Evolutionary conservation across 1,139 yeast species (phyloP).

Genomic region (Arxiozyma telluris): DNA sequence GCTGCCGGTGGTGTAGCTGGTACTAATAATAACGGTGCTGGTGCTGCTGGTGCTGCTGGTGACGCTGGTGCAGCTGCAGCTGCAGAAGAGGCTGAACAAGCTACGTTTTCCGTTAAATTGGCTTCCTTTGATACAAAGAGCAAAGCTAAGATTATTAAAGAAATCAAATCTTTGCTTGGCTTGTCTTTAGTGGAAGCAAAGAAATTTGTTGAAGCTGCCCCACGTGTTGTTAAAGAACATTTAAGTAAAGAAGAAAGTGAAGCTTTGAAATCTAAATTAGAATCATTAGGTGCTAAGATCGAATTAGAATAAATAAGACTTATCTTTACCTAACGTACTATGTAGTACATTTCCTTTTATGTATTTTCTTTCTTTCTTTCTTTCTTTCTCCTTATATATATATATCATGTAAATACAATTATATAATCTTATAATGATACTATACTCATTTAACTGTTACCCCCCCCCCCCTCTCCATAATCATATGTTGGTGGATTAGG

Average conservation of each 20-base stretch:
- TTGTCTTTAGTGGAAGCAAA: conserved; percentile 92
- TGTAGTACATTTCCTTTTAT: no score
- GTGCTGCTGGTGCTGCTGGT: conserved; percentile 22
- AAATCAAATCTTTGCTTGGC: conserved; percentile 85
- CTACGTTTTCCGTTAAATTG: conserved; percentile 76
- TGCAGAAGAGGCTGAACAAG: conserved; percentile 50
- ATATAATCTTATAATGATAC: not conserved
- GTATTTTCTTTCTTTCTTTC: no score
- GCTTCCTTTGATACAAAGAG: conserved; percentile 86
- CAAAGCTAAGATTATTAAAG: conserved; percentile 96
- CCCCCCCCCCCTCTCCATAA: no score
- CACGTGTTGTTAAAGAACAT: conserved; percentile 64
- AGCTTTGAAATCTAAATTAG: conserved; percentile 81
- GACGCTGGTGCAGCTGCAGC: conserved; percentile 52
- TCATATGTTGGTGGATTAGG: no score
- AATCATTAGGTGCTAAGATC: conserved; percentile 91
- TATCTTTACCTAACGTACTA: no score
- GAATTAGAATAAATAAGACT: conserved; percentile 53
- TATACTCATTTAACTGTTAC: no score
- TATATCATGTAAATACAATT: conserved; percentile 1
- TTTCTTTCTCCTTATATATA: not conserved
- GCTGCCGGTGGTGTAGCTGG: not conserved
- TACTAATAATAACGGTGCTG: not conserved
- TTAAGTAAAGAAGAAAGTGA: conserved; percentile 66
- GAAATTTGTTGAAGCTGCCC: conserved; percentile 96